Evolutionary conservation across 2,329 filamentous ascomycete species (phyloP).

Genomic region (Cytospora piceae): DNA sequence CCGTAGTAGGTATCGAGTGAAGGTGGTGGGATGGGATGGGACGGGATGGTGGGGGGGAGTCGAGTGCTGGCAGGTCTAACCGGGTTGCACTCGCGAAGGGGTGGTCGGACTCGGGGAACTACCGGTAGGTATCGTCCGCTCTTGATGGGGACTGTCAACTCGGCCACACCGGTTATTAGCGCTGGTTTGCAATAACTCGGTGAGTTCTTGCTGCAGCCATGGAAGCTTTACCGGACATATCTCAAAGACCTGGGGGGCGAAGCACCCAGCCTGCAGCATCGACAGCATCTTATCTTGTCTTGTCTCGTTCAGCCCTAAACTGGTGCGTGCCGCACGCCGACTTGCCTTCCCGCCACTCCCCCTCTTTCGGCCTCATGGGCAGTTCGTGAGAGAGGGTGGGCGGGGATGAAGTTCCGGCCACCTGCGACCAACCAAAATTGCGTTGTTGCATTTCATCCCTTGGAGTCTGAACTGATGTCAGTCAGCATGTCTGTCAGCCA

Average conservation of each 20-base stretch:
- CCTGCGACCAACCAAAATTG: neutral
- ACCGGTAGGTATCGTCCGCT: neutral
- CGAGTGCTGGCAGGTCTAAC: neutral
- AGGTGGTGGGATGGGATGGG: neutral
- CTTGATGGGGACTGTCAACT: neutral
- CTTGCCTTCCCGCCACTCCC: neutral
- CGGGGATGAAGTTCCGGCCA: neutral
- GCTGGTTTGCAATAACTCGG: too few species aligned
- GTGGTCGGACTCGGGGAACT: too few species aligned
- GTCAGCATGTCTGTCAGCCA: constrained; percentile 21
- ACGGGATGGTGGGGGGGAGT: neutral
- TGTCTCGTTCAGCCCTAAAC: neutral
- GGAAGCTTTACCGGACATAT: neutral
- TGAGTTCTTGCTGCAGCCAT: too few species aligned
- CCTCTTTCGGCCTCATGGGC: neutral
- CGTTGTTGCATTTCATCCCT: neutral
- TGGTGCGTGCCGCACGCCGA: neutral
- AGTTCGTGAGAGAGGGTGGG: neutral
- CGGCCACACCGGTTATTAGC: neutral
- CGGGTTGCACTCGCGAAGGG: neutral
- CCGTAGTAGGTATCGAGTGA: neutral
- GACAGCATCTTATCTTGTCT: neutral
- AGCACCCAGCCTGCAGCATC: neutral
- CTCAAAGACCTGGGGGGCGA: neutral
- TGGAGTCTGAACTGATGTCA: neutral